A percentile compares a stretch with the other conserved stretches of the same genome.
Conservation (phyloP, 331 rosid genomes). For the Pyrus hybrid region DNA sequence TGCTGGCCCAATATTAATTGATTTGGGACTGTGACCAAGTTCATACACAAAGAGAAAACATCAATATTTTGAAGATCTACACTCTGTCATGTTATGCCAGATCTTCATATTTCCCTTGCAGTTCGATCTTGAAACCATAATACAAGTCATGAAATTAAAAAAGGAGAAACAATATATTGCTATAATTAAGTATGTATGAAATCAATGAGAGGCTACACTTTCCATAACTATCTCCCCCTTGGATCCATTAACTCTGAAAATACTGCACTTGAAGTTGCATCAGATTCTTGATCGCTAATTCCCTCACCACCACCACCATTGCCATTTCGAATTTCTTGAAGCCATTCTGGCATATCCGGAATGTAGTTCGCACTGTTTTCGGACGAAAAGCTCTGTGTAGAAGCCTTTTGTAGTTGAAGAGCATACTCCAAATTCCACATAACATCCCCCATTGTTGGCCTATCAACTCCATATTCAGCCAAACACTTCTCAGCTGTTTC, state of each 20-base stretch:
- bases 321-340: neutral
- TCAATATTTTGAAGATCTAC: too few species aligned
- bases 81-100: too few species aligned
- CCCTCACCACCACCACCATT: neutral
- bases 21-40: neutral
- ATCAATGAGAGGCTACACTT: too few species aligned
- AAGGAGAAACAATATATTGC: neutral
- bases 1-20: neutral
- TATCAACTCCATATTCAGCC: slow-evolving; percentile 35
- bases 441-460: slow-evolving; percentile 54
- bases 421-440: slow-evolving; percentile 43
- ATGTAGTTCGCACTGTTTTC: slow-evolving; percentile 16
- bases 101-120: neutral
- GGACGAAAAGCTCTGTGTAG: slow-evolving; percentile 2
- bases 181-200: neutral
- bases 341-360: slow-evolving; percentile 14
- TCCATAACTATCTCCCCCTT: slow-evolving; percentile 10
- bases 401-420: slow-evolving; percentile 32
- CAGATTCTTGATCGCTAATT: slow-evolving; percentile 18
- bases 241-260: slow-evolving; percentile 31
- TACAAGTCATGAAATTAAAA: neutral
- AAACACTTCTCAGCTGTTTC: slow-evolving; percentile 51
- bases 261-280: slow-evolving; percentile 20
- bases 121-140: neutral
- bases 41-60: too few species aligned